Evolutionary conservation across 2,329 filamentous ascomycete genomes (phyloP), one percentile per base, ranked within the genome.

Genomic region (Exophiala oligosperma): DNA sequence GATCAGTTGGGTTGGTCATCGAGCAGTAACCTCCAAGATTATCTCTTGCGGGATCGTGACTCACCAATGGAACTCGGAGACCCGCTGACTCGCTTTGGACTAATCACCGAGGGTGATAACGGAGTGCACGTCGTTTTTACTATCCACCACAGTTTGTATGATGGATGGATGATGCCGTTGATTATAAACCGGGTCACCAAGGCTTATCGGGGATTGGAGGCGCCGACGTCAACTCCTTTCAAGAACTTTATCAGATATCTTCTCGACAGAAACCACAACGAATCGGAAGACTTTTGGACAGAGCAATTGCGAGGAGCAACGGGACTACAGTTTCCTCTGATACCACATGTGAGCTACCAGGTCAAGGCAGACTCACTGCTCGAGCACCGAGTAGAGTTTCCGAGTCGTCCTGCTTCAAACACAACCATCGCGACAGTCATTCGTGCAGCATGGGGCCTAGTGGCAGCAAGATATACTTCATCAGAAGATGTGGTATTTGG

Each of bases 401-500:
- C 35, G 2, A 38, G 41, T n/a, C 38, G 59, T 49, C 21, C 59
- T 6, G 46, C 54, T 52, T 14, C 54, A 7, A 56, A 65, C 37
- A 51, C 63, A 24, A 66, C 69, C n/a, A 38, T 65, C 5, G 57
- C 75, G 23, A 72, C 71, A 1, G 66, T 74, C 44, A 68, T 81
- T 50, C 72, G 74, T 29, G 73, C 76, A 9, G 74, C 77, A 7
- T 81, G 78, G 78, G 77, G 73, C 1, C 59, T 81, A 41, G 68
- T 80, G 1, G 65, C 80, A 5, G 70, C 75, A 40, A 74, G 72
- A 47, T 80, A 79, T 61, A 76, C 77, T n/a, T 74, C 72, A 1
- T 74, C 74, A 14, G 72, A 79, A 49, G 76, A 81, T 62, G 74
- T 80, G 6, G 71, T 76, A 24, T 82, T 80, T 67, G 79, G 77